Evolutionary conservation across 1,284 basidiomycete genomes (phyloP), one percentile per base, ranked within the genome.

Genomic region (Ceratobasidium sp.): DNA sequence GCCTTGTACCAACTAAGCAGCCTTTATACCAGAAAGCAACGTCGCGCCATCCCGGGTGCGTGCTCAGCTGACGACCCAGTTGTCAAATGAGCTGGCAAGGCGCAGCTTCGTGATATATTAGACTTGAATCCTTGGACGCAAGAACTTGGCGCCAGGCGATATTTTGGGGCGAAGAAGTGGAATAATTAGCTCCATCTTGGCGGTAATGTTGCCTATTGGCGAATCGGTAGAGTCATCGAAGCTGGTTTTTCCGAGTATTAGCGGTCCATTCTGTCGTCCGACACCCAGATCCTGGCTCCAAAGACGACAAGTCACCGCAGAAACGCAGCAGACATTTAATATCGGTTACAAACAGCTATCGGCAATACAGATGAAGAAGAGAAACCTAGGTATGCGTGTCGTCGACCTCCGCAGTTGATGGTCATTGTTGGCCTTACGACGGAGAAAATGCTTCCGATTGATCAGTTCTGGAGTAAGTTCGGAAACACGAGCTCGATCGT

Each of bases 261-360:
- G 26, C n/a, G 13, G 40, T 20, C n/a, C 13, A 62, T 6, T 12
- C 20, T 15, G 42, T 28, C 13, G n/a, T 13, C 42, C 15, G 23
- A 52, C 50, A 23, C 23, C 7, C 12, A 12, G 6, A 6, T 23
- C 10, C 13, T n/a, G 1, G 6, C 28, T 20, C 17, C 10, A 10
- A 28, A 3, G n/a, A 65, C 62, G 62, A 65, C 62, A 65, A 65
- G 62, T 65, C 23, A 23, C 62, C 62, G 62, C 26, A 46, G 26
- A 65, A 46, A 46, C 33, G 13, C n/a, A 26, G 28, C 4, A 15
- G 10, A 10, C 13, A 65, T 26, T n/a, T 15, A 2, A 28, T 23
- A 9, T 20, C 2, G 42, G n/a, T 42, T n/a, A 20, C 3, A 15
- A 15, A 26, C 3, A 65, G 7, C 42, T 12, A 10, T 23, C 17